A percentile compares a stretch with the other conserved stretches of the same genome.
These are phyloP conservation scores for Biscutella laevigata DNA, from an alignment of 441 rosid genomes.

Conservation along the genomic window DNA sequence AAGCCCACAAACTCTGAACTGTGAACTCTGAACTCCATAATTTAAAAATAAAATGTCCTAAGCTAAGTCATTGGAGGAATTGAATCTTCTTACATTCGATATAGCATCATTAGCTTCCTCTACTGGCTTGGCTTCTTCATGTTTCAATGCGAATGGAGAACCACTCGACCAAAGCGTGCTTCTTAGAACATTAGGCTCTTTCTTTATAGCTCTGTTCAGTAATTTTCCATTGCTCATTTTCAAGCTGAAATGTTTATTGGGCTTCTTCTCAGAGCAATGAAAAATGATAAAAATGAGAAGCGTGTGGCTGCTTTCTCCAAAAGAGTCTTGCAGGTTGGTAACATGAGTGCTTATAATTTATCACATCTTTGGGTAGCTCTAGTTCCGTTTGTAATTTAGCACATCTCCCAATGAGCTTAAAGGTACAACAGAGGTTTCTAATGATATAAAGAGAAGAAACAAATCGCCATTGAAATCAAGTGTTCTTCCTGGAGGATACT, in stretches of 20 bases:
- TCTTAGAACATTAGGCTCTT: no score
- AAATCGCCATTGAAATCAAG: slow-evolving; percentile 25
- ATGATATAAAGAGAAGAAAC: slow-evolving; percentile 21
- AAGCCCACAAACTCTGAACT: no score
- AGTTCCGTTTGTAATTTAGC: slow-evolving; percentile 3
- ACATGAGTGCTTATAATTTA: neutral
- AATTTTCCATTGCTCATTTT: slow-evolving; percentile 11
- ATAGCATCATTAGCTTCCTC: slow-evolving; percentile 74
- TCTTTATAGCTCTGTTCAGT: neutral
- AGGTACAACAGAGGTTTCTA: slow-evolving; percentile 27
- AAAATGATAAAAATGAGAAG: slow-evolving; percentile 74
- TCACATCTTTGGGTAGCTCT: slow-evolving; percentile 3
- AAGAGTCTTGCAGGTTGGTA: slow-evolving; percentile 81
- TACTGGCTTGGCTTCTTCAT: slow-evolving; percentile 56
- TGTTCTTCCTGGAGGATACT: slow-evolving; percentile 73
- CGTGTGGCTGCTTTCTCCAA: slow-evolving; percentile 85
- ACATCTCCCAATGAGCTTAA: slow-evolving; percentile 28
- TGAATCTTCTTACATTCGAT: slow-evolving; percentile 47
- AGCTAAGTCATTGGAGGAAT: slow-evolving; percentile 20
- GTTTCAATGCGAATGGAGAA: no score
- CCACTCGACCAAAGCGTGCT: no score
- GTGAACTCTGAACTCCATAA: no score
- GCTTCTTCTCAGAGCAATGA: slow-evolving; percentile 87
- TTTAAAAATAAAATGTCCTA: slow-evolving; percentile 29
- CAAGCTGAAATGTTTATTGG: slow-evolving; percentile 96